Percentiles rank a stretch among this genome's conserved stretches.
Evolutionary conservation across 1,139 yeast species (phyloP).

Genomic region (Arxiozyma slooffiae): DNA sequence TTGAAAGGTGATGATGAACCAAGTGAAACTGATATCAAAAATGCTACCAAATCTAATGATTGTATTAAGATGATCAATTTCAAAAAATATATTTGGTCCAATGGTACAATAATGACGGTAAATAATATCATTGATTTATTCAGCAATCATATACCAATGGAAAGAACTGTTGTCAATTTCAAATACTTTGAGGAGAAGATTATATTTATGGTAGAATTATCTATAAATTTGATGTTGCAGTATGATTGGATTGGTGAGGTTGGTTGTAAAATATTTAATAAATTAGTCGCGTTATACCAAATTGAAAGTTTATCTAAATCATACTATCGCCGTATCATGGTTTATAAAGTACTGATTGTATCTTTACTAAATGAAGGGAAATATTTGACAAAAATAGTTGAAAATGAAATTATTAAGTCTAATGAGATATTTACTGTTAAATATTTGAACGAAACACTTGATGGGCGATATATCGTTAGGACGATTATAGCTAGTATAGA

Average conservation of each 20-base stretch:
- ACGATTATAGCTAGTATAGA: not conserved
- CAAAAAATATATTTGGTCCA: constrained; percentile 28
- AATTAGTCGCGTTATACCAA: not conserved
- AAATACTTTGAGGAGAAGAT: constrained; percentile 46
- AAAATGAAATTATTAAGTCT: constrained; percentile 1
- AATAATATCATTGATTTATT: constrained; percentile 30
- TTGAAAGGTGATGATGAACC: constrained; percentile 94
- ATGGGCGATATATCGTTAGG: constrained; percentile 1
- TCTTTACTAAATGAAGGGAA: not conserved
- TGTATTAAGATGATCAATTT: constrained; percentile 58
- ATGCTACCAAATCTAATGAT: constrained; percentile 71
- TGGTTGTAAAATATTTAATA: not conserved
- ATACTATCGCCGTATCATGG: constrained; percentile 5
- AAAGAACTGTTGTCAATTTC: constrained; percentile 29
- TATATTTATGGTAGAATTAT: constrained; percentile 46
- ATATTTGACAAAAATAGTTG: not conserved
- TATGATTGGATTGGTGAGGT: constrained; percentile 2
- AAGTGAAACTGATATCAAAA: constrained; percentile 80
- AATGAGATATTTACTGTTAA: constrained; percentile 6
- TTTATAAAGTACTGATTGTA: constrained; percentile 2
- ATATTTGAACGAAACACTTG: constrained; percentile 2
- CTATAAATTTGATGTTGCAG: constrained; percentile 30
- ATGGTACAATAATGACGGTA: constrained; percentile 16
- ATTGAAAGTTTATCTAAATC: constrained; percentile 2
- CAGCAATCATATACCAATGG: constrained; percentile 20